Percentiles rank a stretch among this genome's conserved stretches.
Evolutionary conservation across 2,329 filamentous ascomycete species (phyloP).

Genomic region (Blastomyces emzantsi): DNA sequence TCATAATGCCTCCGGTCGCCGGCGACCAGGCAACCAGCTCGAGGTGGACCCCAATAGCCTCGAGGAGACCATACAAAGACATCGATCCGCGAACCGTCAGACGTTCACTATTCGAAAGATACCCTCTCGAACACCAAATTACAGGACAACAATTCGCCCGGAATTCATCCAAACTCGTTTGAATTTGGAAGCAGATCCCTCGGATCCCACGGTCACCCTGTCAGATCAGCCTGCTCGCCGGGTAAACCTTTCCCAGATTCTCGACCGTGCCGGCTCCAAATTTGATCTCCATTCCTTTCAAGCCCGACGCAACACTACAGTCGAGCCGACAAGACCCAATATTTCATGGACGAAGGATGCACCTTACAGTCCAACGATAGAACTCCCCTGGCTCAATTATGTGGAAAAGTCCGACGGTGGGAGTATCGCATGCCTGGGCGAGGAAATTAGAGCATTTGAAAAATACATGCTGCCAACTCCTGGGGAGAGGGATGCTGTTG

Average conservation of each 20-base stretch:
- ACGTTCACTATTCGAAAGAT: slow-evolving; percentile 22
- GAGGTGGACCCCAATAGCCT: slow-evolving; percentile 24
- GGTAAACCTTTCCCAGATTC: background rate
- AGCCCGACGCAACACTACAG: background rate
- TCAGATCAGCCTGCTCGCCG: background rate
- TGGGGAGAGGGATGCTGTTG: slow-evolving; percentile 31
- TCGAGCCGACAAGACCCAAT: background rate
- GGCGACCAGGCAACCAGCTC: slow-evolving; percentile 7
- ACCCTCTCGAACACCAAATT: background rate
- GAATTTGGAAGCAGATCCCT: background rate
- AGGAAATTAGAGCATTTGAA: slow-evolving; percentile 42
- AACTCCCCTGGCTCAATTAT: slow-evolving; percentile 28
- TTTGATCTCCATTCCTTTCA: background rate
- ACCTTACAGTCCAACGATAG: slow-evolving; percentile 13
- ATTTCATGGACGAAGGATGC: background rate
- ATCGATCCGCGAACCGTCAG: slow-evolving; percentile 26
- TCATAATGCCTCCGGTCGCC: slow-evolving; percentile 10
- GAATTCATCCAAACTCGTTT: background rate
- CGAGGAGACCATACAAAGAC: slow-evolving; percentile 27
- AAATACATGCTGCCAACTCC: slow-evolving; percentile 37
- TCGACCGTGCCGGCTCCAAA: background rate
- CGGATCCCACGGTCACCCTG: background rate
- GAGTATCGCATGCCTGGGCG: slow-evolving; percentile 27
- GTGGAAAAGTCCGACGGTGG: slow-evolving; percentile 16
- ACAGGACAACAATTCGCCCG: background rate